Evolutionary conservation across 345 rosid species (phyloP).

Genomic region (Syzygium jambos): DNA sequence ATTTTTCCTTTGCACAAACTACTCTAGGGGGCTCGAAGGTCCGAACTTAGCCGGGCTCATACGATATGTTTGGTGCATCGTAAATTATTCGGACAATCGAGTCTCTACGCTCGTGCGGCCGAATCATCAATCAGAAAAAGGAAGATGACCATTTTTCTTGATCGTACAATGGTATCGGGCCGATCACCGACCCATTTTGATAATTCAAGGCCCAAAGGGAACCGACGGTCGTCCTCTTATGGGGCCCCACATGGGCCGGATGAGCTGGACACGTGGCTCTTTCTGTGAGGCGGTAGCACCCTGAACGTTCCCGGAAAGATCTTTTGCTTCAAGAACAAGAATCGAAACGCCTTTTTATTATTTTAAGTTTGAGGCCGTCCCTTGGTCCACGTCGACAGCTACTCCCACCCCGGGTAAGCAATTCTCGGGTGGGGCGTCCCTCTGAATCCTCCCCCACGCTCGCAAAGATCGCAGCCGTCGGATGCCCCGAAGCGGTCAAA

Average conservation of each 20-base stretch:
- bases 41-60: background rate
- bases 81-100: fast-evolving
- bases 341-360: background rate
- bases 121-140: background rate
- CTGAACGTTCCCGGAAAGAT: background rate
- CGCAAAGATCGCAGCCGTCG: background rate
- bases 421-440: background rate
- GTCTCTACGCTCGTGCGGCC: no score
- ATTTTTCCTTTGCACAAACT: background rate
- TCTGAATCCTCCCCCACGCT: background rate
- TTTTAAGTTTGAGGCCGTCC: background rate
- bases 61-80: fast-evolving
- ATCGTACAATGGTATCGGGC: background rate
- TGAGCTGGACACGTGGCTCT: background rate
- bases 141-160: background rate
- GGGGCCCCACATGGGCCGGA: background rate
- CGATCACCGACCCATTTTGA: background rate
- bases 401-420: background rate
- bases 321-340: slow-evolving; percentile 3
- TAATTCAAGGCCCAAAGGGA: background rate
- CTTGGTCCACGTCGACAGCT: background rate
- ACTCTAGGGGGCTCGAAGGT: background rate
- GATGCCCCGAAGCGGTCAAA: background rate
- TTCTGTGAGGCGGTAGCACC: fast-evolving
- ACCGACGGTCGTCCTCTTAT: background rate